Evolutionary conservation across 495 filamentous ascomycete species (phyloP), one percentile per base, ranked within the genome.

Genomic region (Penicillium pulvis): DNA sequence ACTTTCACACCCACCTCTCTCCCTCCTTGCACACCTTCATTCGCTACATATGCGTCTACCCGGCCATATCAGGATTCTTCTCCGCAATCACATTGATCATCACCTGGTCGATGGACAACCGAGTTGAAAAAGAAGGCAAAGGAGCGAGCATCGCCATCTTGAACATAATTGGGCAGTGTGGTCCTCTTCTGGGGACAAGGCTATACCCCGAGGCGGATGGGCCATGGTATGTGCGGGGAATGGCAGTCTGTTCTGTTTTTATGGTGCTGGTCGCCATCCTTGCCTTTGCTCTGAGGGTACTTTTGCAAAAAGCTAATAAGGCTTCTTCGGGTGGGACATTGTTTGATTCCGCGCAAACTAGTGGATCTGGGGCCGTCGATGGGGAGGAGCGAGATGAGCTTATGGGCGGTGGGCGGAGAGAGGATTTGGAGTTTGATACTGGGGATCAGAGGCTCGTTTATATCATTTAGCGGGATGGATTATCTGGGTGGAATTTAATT

Each of bases 81-180:
- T 83, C 81, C 11, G 78, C 78, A 11, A 79, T 87, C 57, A 85
- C 85, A 0, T 66, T 87, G 11, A 83, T 87, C 55, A 85, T 87
- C 58, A 86, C 84, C 43, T 87, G 84, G 84, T 84, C 81, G 17
- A 78, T 87, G 71, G 86, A 87, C 60, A 87, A 87, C 65, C 82
- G 84, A 28, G 65, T 71, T 47, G 79, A 77, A 16, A 80, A 85
- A 12, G 78, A 80, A 57, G 75, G 74, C 16, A 83, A 83, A 36
- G 85, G 84, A 0, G 79, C 82, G 0, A 83, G 83, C 44, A 77
- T 87, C 28, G 79, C 79, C 11, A 73, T 87, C 30, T 59, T 87
- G 11, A 86, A 87, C 56, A 59, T 84, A 24, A 79, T 87, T 28
- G 85, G 85, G 0, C 86, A 89, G 58, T 81, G 83, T 55, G 85